A percentile compares a stretch with the other conserved stretches of the same genome.
These are phyloP conservation scores for Pelagophyceae sp. DNA, from an alignment of 352 stramenopile genomes.

Conservation along the genomic window DNA sequence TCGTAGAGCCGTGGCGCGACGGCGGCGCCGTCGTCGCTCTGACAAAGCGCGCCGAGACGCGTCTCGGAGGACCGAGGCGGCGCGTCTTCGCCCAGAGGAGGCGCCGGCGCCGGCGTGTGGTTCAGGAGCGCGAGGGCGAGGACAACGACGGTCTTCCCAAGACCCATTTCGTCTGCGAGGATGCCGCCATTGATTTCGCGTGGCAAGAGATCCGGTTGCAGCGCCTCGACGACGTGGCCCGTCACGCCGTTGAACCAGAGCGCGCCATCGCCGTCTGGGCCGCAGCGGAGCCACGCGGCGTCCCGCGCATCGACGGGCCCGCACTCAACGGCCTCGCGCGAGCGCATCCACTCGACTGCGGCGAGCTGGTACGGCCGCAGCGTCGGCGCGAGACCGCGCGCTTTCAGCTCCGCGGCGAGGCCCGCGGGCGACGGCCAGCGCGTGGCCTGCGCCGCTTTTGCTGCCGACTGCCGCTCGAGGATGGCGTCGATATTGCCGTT, in stretches of 20 bases:
- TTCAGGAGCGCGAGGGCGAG: constrained; percentile 45
- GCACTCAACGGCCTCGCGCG: constrained; percentile 16
- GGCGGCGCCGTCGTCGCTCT: no score
- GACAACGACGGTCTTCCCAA: constrained; percentile 72
- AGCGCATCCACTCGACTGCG: constrained; percentile 75
- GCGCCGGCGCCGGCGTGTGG: constrained; percentile 15
- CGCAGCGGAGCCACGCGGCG: background rate
- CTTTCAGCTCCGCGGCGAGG: background rate
- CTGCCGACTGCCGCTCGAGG: background rate
- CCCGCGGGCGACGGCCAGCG: background rate
- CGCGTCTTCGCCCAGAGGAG: background rate
- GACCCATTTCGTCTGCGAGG: constrained; percentile 80
- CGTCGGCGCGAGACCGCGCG: constrained; percentile 52
- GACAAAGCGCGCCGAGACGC: background rate
- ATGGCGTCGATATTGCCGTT: background rate
- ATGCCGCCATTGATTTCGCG: constrained; percentile 59
- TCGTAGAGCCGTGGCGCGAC: no score
- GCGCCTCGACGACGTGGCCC: constrained; percentile 6
- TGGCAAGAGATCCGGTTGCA: background rate
- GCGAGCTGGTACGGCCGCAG: constrained; percentile 64
- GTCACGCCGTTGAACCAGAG: background rate
- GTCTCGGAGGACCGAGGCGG: background rate
- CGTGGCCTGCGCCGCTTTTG: background rate
- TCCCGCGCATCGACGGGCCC: background rate
- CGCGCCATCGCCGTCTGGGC: background rate